Percentiles rank a stretch among this genome's conserved stretches.
Evolutionary conservation across 2,329 filamentous ascomycete genomes (phyloP).

Genomic region (Penicillium polonicum): DNA sequence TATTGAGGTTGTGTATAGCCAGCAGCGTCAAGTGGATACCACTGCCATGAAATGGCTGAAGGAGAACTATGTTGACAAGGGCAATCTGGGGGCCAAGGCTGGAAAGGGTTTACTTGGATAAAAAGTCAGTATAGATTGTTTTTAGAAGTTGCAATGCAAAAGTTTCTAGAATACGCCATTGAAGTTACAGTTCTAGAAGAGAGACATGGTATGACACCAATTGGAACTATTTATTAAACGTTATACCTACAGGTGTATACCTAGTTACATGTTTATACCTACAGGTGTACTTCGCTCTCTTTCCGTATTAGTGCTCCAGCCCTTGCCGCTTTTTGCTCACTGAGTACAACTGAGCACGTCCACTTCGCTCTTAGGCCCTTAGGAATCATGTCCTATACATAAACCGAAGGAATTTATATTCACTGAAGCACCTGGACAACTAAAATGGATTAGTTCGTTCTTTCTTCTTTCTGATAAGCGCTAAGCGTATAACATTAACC

Average conservation of each 20-base stretch:
- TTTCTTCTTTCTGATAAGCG: too few species aligned
- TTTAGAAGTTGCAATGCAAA: not conserved
- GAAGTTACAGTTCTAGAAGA: not conserved
- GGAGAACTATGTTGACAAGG: constrained; percentile 19
- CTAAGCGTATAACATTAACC: too few species aligned
- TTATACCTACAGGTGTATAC: not conserved
- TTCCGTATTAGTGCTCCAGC: too few species aligned
- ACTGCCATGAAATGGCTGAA: constrained; percentile 21
- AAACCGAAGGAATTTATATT: too few species aligned
- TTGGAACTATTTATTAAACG: not conserved
- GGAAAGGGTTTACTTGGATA: constrained; percentile 19
- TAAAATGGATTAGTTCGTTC: too few species aligned
- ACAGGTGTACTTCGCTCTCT: too few species aligned
- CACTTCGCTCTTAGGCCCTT: too few species aligned
- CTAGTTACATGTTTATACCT: too few species aligned
- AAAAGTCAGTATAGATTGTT: not conserved
- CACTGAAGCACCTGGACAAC: too few species aligned
- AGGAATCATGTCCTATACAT: too few species aligned
- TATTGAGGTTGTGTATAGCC: constrained; percentile 19
- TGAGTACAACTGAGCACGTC: too few species aligned
- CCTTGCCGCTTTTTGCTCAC: too few species aligned
- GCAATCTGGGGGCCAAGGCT: constrained; percentile 19
- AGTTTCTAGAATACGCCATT: not conserved
- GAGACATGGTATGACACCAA: not conserved
- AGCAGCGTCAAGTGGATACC: constrained; percentile 10